Evolutionary conservation across 495 filamentous ascomycete species (phyloP), one percentile per base, ranked within the genome.

Genomic region (Tetracladium setigerum): DNA sequence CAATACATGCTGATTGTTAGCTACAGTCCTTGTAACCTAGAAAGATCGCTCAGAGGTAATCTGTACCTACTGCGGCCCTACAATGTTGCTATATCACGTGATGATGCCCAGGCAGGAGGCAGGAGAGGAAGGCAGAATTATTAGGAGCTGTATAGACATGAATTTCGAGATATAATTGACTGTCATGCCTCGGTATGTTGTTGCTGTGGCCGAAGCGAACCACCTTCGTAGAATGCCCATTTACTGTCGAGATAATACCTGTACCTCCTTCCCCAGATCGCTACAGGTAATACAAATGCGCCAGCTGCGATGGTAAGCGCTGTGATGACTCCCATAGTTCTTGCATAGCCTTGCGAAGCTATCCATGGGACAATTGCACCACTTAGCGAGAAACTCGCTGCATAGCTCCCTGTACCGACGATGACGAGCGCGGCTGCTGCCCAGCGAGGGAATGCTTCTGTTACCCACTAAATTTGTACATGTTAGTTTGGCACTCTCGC

Each of bases 391-490:
- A 44, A 44, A 42, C 39, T 44, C 12, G 40, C 31, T 1, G 45
- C 33, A 40, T 54, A 49, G 16, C 39, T 31, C 18, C 27, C 15
- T 6, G 45, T 40, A 30, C 15, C 11, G 30, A 54, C 45, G 35
- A 44, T 19, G 1, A 44, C 46, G 4, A 54, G 15, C 6, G 39
- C 51, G 5, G 51, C 15, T 17, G 51, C 51, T n/a, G 51, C 51
- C 51, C 51, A 54, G 14, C 40, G 31, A 30, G 51, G 51, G 19
- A 54, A 54, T 10, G 51, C 51, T 49, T 54, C 51, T 16, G 46
- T 54, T 17, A 49, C 40, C 51, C 51, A 54, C 22, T 27, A 7
- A n/a, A 27, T 27, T 27, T 27, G 22, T 27, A 27, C 22, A 7
- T 3, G 22, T 27, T 27, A 27, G 22, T 7, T 27, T 7, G 3